Conservation (phyloP, 2,329 filamentous ascomycete genomes). For the Fusarium oxysporum region DNA sequence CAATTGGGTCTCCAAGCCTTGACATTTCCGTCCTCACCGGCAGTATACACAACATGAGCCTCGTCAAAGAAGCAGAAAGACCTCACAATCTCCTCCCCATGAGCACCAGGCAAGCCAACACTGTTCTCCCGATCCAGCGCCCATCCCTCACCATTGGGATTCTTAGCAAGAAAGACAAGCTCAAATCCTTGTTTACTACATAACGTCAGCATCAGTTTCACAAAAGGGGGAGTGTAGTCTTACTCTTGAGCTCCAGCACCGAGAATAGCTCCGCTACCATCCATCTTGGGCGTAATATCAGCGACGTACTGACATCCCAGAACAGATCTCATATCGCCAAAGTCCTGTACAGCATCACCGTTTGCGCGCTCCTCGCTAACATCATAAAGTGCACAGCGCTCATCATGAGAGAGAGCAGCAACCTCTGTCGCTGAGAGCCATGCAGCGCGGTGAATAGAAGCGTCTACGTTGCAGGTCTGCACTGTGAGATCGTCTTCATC, state of each 20-base stretch:
- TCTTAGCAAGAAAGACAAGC: slow-evolving; percentile 68
- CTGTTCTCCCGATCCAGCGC: slow-evolving; percentile 64
- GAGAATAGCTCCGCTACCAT: slow-evolving; percentile 68
- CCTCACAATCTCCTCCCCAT: slow-evolving; percentile 72
- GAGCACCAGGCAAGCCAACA: slow-evolving; percentile 71
- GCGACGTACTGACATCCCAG: slow-evolving; percentile 80
- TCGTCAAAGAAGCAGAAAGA: slow-evolving; percentile 73
- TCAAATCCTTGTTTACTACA: slow-evolving; percentile 67
- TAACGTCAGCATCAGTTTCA: slow-evolving; percentile 22
- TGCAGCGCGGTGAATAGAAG: slow-evolving; percentile 79
- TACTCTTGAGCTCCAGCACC: slow-evolving; percentile 77
- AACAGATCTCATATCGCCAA: slow-evolving; percentile 76
- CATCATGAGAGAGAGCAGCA: slow-evolving; percentile 81
- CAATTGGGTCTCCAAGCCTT: slow-evolving; percentile 64
- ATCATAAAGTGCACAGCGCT: slow-evolving; percentile 79
- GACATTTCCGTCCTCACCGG: slow-evolving; percentile 68
- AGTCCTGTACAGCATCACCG: slow-evolving; percentile 65
- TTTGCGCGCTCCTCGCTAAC: slow-evolving; percentile 72
- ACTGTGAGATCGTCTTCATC: slow-evolving; percentile 83
- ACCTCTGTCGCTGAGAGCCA: slow-evolving; percentile 75
- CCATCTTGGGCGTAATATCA: slow-evolving; percentile 70
- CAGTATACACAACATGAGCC: slow-evolving; percentile 68
- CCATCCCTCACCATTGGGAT: slow-evolving; percentile 59
- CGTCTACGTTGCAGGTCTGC: slow-evolving; percentile 82
- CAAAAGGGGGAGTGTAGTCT: slow-evolving; percentile 53